Evolutionary conservation across 495 filamentous ascomycete genomes (phyloP).

Genomic region (Penicillium paxilli): DNA sequence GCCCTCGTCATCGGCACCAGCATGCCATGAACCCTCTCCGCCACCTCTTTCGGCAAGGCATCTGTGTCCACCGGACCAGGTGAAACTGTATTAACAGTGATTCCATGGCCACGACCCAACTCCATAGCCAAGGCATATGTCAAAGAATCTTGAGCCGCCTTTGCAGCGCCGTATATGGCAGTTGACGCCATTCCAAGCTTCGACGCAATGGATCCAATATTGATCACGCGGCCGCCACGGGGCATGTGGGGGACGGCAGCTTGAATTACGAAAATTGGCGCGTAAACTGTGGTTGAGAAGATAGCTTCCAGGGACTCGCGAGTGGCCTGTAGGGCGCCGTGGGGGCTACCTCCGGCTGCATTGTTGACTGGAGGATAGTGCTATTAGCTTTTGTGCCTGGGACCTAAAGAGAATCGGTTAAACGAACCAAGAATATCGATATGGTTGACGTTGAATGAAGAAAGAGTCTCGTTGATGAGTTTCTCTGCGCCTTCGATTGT

Average conservation of each 20-base stretch:
- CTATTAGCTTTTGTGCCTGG: constrained; percentile 3
- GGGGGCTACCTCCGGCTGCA: constrained; percentile 9
- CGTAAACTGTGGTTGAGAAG: constrained; percentile 35
- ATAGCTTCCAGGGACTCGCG: constrained; percentile 12
- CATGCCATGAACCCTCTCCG: constrained; percentile 19
- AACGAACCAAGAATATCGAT: constrained; percentile 32
- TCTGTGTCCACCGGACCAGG: constrained; percentile 42
- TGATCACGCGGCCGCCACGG: constrained; percentile 43
- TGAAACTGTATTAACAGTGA: constrained; percentile 38
- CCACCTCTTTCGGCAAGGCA: constrained; percentile 22
- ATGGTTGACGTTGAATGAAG: constrained; percentile 11
- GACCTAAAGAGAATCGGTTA: background rate
- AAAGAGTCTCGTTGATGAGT: constrained; percentile 10
- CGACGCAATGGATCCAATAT: constrained; percentile 44
- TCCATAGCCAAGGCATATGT: constrained; percentile 33
- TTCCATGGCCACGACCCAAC: constrained; percentile 29
- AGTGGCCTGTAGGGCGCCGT: constrained; percentile 8
- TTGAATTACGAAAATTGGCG: constrained; percentile 38
- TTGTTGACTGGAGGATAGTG: constrained; percentile 12
- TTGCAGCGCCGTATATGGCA: constrained; percentile 30
- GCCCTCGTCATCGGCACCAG: constrained; percentile 22
- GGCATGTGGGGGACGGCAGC: constrained; percentile 42
- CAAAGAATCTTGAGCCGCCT: constrained; percentile 35
- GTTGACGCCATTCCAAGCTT: constrained; percentile 20
- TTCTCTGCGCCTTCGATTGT: constrained; percentile 11